Base-by-base conservation (phyloP, 116 monocot species). In the Papilionanthe hybrid region DNA sequence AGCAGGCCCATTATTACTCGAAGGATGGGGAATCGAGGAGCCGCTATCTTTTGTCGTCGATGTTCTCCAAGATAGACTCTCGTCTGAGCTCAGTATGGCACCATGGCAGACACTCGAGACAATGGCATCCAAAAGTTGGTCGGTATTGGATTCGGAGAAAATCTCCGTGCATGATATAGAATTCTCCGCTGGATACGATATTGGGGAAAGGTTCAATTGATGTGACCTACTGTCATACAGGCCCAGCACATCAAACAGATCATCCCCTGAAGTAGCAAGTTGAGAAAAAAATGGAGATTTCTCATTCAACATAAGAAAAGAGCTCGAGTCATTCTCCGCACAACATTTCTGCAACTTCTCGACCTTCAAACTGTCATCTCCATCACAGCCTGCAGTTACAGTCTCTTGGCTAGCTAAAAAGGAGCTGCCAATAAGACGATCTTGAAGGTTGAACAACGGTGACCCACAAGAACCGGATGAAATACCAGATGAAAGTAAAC, bases 81-180 rank as follows among this genome's bases (percentile, higher is more conserved):
- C 85, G 78, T 85, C 65, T 42, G 57, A 53, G 13, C 20, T 60
- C 7, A 73, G 78, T 55, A 77, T 84, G 11, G 78, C 72, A 79
- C 60, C 47, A 27, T 56, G 29, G 22, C 77, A 84, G 79, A 87
- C 23, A 28, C 77, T 84, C 50, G 82, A 84, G 68, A 87, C 53
- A 57, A 87, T 55, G 13, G 87, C 84, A 82, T 87, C 87, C 75
- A 87, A 79, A 44, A 87, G 49, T 73, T 87, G 88, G 47, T 88
- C 83, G 55, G 78, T 69, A 42, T 83, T 81, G 65, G 78, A 74
- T 66, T 58, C 48, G 9, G 83, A 83, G 27, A 86, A 86, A n/a
- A 85, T 71, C 45, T 72, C 86, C n/a, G 76, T 50, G 60, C 78
- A 77, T 42, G 85, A 77, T 37, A 82, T 53, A 42, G 68, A 42